These are phyloP conservation scores for Botrytis squamosa DNA, from an alignment of 2,329 filamentous ascomycete genomes.

Conservation along the genomic window DNA sequence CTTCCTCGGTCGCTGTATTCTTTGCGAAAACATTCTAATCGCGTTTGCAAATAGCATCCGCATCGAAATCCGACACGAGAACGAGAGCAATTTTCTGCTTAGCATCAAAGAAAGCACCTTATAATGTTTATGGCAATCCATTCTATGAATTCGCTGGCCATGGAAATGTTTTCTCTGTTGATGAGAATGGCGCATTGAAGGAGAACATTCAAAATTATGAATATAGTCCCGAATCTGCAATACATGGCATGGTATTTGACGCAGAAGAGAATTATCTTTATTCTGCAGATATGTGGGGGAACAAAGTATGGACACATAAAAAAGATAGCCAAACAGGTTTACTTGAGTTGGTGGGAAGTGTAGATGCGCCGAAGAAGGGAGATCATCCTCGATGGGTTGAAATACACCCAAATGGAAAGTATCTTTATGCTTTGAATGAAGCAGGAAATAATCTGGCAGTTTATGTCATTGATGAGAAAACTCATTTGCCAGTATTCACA, in stretches of 20 bases:
- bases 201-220: conserved; percentile 70
- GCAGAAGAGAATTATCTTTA: conserved; percentile 72
- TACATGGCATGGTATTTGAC: conserved; percentile 83
- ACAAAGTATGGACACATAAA: conserved; percentile 82
- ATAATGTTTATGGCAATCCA: conserved; percentile 83
- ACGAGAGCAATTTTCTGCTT: conserved; percentile 88
- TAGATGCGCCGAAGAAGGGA: conserved; percentile 66
- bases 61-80: conserved; percentile 68
- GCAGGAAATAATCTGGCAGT: conserved; percentile 81
- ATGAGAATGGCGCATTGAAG: conserved; percentile 55
- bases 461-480: conserved; percentile 73
- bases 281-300: conserved; percentile 73
- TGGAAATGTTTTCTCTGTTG: conserved; percentile 72
- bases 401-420: conserved; percentile 73
- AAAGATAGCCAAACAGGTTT: conserved; percentile 61
- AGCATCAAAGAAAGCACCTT: conserved; percentile 72
- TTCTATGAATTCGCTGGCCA: conserved; percentile 85
- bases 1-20: conserved; percentile 44
- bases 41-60: conserved; percentile 49
- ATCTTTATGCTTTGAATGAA: conserved; percentile 86
- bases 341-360: conserved; percentile 67
- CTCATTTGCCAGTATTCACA: conserved; percentile 76
- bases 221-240: conserved; percentile 67
- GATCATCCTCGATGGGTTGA: conserved; percentile 90
- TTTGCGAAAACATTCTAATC: conserved; percentile 18